Conservation (phyloP, 805 yeast genomes). For the Cyberlindnera nakhonratchasimensis region DNA sequence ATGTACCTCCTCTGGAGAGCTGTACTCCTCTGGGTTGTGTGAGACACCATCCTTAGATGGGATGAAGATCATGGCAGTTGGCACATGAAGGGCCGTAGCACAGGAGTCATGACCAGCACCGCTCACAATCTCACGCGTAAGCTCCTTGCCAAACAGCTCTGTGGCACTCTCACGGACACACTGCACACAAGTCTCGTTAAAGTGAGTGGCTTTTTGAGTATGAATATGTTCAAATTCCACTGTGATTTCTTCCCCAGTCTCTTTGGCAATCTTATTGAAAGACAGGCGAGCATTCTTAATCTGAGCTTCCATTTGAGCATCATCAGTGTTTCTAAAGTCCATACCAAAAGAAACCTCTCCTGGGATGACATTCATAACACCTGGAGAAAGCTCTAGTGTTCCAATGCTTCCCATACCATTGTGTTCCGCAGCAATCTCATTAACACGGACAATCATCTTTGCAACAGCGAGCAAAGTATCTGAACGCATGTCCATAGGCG, state of each 20-base stretch:
- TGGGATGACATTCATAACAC: constrained; percentile 66
- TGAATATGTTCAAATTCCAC: constrained; percentile 43
- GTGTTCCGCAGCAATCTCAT: constrained; percentile 49
- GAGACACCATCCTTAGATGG: constrained; percentile 66
- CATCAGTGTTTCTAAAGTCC: constrained; percentile 57
- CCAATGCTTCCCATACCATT: constrained; percentile 60
- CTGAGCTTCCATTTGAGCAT: constrained; percentile 38
- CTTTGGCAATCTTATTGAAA: constrained; percentile 35
- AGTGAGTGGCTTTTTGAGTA: constrained; percentile 54
- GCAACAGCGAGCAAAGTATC: constrained; percentile 62
- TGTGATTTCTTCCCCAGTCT: constrained; percentile 31
- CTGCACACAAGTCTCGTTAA: constrained; percentile 47
- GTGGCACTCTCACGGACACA: constrained; percentile 52
- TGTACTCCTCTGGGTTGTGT: constrained; percentile 65
- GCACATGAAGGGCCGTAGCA: constrained; percentile 49
- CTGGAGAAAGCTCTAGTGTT: constrained; percentile 52
- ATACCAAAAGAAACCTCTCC: constrained; percentile 54
- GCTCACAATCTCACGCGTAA: constrained; percentile 46
- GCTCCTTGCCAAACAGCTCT: constrained; percentile 44
- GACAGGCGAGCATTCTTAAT: constrained; percentile 37
- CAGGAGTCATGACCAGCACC: constrained; percentile 81
- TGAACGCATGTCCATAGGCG: constrained; percentile 57
- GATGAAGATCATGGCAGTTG: constrained; percentile 73
- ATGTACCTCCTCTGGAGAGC: constrained; percentile 61
- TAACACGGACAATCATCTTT: constrained; percentile 50